Conservation (phyloP, 2,329 filamentous ascomycete genomes). For the Samsoniella hepiali region DNA sequence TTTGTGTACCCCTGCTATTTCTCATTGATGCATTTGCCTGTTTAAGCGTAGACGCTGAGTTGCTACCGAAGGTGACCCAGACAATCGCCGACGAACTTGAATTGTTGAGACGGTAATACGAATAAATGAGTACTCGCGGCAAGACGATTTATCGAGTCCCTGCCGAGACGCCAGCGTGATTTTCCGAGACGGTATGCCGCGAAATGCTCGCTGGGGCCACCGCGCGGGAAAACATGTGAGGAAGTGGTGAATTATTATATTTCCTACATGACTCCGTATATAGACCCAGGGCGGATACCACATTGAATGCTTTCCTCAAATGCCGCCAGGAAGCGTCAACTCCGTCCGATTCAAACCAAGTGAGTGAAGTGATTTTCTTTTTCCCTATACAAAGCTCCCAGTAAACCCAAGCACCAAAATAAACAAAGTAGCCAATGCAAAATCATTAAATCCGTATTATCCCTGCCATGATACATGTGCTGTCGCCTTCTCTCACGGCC, state of each 20-base stretch:
- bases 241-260: conserved; percentile 19
- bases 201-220: too few relatives aligned
- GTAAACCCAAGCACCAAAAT: not conserved
- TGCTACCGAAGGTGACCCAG: too few relatives aligned
- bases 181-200: too few relatives aligned
- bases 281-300: not conserved
- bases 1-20: too few relatives aligned
- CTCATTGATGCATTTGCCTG: too few relatives aligned
- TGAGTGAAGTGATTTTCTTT: not conserved
- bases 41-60: too few relatives aligned
- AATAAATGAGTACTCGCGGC: too few relatives aligned
- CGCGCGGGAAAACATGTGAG: conserved; percentile 40
- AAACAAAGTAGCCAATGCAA: not conserved
- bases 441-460: not conserved
- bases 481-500: not conserved
- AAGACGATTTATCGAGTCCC: too few relatives aligned
- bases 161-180: too few relatives aligned
- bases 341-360: not conserved
- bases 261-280: not conserved
- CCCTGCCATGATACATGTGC: not conserved
- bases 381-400: not conserved
- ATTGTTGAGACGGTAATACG: too few relatives aligned
- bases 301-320: not conserved
- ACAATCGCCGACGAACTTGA: too few relatives aligned
- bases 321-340: not conserved